Evolutionary conservation across 2,329 filamentous ascomycete species (phyloP).

Genomic region (Fusarium sp.): DNA sequence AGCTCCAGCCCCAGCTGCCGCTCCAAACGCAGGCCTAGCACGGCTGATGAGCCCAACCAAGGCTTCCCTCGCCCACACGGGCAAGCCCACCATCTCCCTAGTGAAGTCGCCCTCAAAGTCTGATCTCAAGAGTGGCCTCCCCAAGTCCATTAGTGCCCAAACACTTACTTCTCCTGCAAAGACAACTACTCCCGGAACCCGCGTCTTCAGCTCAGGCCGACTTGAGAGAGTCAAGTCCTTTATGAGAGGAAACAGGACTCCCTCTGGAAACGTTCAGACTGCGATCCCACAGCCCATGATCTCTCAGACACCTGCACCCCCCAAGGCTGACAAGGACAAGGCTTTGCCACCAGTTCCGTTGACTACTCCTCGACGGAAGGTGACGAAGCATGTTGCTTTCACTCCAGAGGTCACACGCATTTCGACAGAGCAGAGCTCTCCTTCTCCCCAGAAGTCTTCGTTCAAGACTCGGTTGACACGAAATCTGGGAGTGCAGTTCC

Average conservation of each 20-base stretch:
- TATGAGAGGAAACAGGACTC: conserved; percentile 54
- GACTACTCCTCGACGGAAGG: conserved; percentile 72
- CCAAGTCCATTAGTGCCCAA: conserved; percentile 62
- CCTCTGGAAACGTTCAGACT: conserved; percentile 53
- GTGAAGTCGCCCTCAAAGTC: conserved; percentile 58
- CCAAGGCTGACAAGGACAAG: conserved; percentile 62
- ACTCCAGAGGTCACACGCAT: conserved; percentile 70
- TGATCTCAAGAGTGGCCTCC: conserved; percentile 50
- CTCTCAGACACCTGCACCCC: conserved; percentile 58
- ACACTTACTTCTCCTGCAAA: conserved; percentile 48
- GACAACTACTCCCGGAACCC: conserved; percentile 47
- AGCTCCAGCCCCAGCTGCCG: conserved; percentile 40
- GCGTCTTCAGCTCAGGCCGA: conserved; percentile 57
- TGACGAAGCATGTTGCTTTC: conserved; percentile 79
- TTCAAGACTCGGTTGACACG: conserved; percentile 52
- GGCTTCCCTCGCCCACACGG: conserved; percentile 62
- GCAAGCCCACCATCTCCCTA: conserved; percentile 45
- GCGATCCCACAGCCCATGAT: conserved; percentile 56
- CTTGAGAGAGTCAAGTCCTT: conserved; percentile 67
- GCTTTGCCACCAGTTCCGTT: conserved; percentile 60
- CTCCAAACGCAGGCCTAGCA: conserved; percentile 58
- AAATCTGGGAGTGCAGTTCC: conserved; percentile 41
- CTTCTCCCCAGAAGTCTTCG: conserved; percentile 63
- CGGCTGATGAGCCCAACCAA: conserved; percentile 81
- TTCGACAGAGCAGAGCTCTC: conserved; percentile 56